Percentiles rank a stretch among this genome's conserved stretches.
phyloP scores from a whole-genome alignment of 2,329 filamentous ascomycete species.

The Paracamarosporium sp. region DNA sequence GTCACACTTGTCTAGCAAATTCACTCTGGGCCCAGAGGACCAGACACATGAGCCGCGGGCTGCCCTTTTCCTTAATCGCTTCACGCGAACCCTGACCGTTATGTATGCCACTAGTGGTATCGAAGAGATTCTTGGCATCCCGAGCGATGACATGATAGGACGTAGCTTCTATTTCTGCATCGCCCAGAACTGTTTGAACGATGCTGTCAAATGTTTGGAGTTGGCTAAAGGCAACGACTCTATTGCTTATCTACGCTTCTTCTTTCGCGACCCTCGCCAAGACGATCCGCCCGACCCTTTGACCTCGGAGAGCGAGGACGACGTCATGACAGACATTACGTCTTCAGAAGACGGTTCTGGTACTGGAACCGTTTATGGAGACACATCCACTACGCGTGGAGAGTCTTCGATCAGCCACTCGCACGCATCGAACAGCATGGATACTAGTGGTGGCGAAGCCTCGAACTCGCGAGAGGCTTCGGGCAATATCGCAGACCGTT shows the following conservation, averaged over 20 bases:
- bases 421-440: conserved; percentile 18
- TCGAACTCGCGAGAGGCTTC: conserved; percentile 51
- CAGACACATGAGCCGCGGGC: conserved; percentile 78
- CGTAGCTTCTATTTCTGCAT: conserved; percentile 91
- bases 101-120: conserved; percentile 87
- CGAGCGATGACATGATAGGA: conserved; percentile 71
- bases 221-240: conserved; percentile 90
- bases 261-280: conserved; percentile 76
- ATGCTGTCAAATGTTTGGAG: conserved; percentile 80
- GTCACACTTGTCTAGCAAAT: conserved; percentile 83
- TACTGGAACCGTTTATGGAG: conserved; percentile 54
- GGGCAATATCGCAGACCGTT: conserved; percentile 52
- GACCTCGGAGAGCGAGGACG: conserved; percentile 56
- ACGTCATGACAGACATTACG: conserved; percentile 56
- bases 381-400: conserved; percentile 19
- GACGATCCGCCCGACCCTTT: conserved; percentile 45
- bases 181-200: conserved; percentile 74
- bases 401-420: conserved; percentile 27
- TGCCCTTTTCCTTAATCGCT: conserved; percentile 84
- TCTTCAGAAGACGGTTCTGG: conserved; percentile 57
- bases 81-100: conserved; percentile 80
- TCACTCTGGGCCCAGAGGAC: conserved; percentile 62
- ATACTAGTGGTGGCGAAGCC: conserved; percentile 17
- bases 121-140: conserved; percentile 75
- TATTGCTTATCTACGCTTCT: conserved; percentile 87